Evolutionary conservation across 805 yeast species (phyloP).

Genomic region (Candida fluviatilis): DNA sequence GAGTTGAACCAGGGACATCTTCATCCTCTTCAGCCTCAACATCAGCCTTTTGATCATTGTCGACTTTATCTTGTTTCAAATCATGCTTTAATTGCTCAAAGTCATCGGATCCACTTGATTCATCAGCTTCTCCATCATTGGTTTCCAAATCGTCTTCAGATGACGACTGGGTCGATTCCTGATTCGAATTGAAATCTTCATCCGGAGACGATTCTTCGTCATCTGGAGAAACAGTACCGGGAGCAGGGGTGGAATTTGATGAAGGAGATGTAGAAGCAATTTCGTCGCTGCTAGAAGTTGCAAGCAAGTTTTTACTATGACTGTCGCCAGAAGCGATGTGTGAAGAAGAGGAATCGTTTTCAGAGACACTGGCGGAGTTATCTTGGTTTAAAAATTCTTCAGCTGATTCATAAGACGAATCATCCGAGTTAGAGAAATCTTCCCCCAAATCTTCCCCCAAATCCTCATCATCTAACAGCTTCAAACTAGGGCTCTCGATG

Average conservation of each 20-base stretch:
- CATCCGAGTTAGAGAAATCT: conserved; percentile 12
- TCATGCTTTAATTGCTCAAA: conserved; percentile 12
- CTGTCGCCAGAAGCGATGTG: neutral
- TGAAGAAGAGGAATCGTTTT: neutral
- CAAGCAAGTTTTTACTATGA: neutral
- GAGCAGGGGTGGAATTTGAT: neutral
- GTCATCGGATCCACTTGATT: conserved; percentile 9
- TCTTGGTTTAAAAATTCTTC: conserved; percentile 8
- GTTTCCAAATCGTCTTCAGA: conserved; percentile 20
- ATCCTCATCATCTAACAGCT: conserved; percentile 13
- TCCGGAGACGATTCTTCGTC: neutral
- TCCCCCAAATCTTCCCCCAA: conserved; percentile 20
- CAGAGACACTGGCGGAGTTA: no score
- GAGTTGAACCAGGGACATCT: conserved; percentile 17
- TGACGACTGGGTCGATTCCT: neutral
- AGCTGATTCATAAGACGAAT: conserved; percentile 14
- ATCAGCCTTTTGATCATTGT: conserved; percentile 7
- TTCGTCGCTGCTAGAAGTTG: neutral
- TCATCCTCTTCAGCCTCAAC: conserved; percentile 10
- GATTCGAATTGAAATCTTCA: neutral
- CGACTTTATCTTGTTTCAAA: conserved; percentile 11
- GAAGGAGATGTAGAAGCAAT: neutral
- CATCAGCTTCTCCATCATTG: conserved; percentile 14
- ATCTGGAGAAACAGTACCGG: neutral
- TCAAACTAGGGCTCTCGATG: conserved; percentile 13